A percentile compares a stretch with the other conserved stretches of the same genome.
phyloP scores from a whole-genome alignment of 2,329 filamentous ascomycete species.

The Chaetomiaceae sp. region DNA sequence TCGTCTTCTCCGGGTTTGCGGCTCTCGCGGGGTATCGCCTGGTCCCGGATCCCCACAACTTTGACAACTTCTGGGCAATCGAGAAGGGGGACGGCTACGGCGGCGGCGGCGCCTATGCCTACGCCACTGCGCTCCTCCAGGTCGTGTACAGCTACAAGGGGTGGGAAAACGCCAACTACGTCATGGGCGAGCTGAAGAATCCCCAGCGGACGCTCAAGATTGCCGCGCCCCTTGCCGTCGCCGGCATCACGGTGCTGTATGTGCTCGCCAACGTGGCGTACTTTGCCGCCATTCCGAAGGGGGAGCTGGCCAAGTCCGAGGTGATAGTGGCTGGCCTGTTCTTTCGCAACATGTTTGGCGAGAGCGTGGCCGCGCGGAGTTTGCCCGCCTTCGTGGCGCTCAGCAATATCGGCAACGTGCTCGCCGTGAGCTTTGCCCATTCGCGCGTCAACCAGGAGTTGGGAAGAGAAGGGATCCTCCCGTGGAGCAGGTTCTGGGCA shows the following conservation, averaged over 20 bases:
- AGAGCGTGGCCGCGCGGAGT: slow-evolving; percentile 43
- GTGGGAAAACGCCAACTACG: slow-evolving; percentile 62
- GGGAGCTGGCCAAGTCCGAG: slow-evolving; percentile 53
- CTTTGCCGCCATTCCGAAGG: slow-evolving; percentile 58
- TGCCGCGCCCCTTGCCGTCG: slow-evolving; percentile 54
- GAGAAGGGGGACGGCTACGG: slow-evolving; percentile 30
- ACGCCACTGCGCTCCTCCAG: slow-evolving; percentile 52
- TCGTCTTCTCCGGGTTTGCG: slow-evolving; percentile 58
- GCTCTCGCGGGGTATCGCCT: slow-evolving; percentile 43
- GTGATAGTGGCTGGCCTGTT: slow-evolving; percentile 59
- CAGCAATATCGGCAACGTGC: slow-evolving; percentile 57
- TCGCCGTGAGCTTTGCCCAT: slow-evolving; percentile 57
- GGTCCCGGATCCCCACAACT: slow-evolving; percentile 51
- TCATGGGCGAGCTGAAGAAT: slow-evolving; percentile 44
- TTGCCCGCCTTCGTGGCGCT: slow-evolving; percentile 55
- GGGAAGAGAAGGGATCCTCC: slow-evolving; percentile 64
- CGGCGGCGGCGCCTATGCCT: slow-evolving; percentile 36
- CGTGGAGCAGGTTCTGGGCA: slow-evolving; percentile 62
- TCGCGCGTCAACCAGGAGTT: slow-evolving; percentile 59
- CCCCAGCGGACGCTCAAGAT: slow-evolving; percentile 40
- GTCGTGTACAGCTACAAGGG: slow-evolving; percentile 54
- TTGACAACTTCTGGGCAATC: slow-evolving; percentile 49
- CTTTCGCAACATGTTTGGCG: slow-evolving; percentile 58
- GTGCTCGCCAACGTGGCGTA: slow-evolving; percentile 61
- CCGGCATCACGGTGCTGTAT: slow-evolving; percentile 55